Base-by-base conservation (phyloP, 345 rosid genomes). In the Acer negundo region DNA sequence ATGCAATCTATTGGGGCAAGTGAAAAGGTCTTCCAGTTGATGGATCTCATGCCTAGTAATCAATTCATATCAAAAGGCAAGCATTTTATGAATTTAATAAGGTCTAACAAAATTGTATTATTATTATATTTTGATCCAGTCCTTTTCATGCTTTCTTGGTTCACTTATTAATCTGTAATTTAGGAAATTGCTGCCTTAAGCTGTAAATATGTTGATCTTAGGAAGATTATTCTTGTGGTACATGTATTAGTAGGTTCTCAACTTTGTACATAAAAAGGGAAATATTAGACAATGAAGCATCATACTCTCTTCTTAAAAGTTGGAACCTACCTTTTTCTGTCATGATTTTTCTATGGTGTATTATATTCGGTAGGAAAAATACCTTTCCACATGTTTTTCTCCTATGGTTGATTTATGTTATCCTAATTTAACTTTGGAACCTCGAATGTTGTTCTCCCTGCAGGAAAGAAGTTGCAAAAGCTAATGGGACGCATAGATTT, bases 1-100 rank as follows among this genome's bases (percentile, higher is more conserved):
- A 93, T 96, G 98, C 99, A 96, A 82, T 94, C 99, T 73, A 89
- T 93, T 79, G 99, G 99, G 75, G 99, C 99, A 44, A 96, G 98
- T 75, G 99, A 93, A 87, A 96, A 93, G 83, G 99, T 96, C 78
- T 96, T 96, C 86, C 97, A 93, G 69, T 83, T 96, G 88, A 96
- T 96, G 97, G 97, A 96, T 89, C 94, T 95, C 81, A 76, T 82
- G 81, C 92, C 92, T 47, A 92, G 98, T 85, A 88, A 84, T 56
- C 99, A 92, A 73, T 92, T 95, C 78, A 73, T 73, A 66, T 85
- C 97, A 42, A 80, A 92, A 92, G 99, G 99, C 83, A 86, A 91
- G 91, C 69, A 76, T 51, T 67, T 77, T 76, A 75, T 72, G 65
- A 55, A 53, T 71, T 72, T 5, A 38, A 63, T 66, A 42, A 2